Percentiles rank a stretch among this genome's conserved stretches.
These are phyloP conservation scores for Tetrapisispora phaffii DNA, from an alignment of 805 yeast genomes.

Conservation along the genomic window DNA sequence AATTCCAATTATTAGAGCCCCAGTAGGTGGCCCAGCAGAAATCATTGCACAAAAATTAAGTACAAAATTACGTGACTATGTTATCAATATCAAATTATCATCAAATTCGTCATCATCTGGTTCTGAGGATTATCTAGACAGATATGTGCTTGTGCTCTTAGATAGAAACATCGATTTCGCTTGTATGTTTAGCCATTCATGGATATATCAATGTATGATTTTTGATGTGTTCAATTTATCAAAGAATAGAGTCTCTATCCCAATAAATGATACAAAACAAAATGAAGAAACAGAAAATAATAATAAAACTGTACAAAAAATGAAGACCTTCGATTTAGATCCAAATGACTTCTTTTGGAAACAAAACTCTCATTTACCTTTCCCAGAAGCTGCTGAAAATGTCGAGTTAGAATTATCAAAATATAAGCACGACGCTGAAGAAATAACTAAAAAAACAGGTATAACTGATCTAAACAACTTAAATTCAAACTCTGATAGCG, in stretches of 20 bases:
- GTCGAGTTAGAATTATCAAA: constrained; percentile 74
- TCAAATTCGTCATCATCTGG: constrained; percentile 15
- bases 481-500: constrained; percentile 42
- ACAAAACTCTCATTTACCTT: constrained; percentile 74
- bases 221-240: constrained; percentile 80
- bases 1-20: constrained; percentile 85
- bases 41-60: constrained; percentile 83
- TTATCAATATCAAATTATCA: constrained; percentile 47
- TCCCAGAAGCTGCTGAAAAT: constrained; percentile 98
- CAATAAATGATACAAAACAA: constrained; percentile 31
- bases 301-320: constrained; percentile 10
- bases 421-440: constrained; percentile 82
- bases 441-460: constrained; percentile 65
- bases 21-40: constrained; percentile 92
- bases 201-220: constrained; percentile 96
- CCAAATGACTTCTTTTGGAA: constrained; percentile 92
- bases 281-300: constrained; percentile 7
- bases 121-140: constrained; percentile 32
- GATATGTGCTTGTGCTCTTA: constrained; percentile 69
- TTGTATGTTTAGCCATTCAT: constrained; percentile 91
- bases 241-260: constrained; percentile 70
- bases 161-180: constrained; percentile 88
- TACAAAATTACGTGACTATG: constrained; percentile 72
- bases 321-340: constrained; percentile 72
- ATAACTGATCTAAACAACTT: constrained; percentile 65